Conservation (phyloP, 2,329 filamentous ascomycete species). For the Herpotrichia juniperi region DNA sequence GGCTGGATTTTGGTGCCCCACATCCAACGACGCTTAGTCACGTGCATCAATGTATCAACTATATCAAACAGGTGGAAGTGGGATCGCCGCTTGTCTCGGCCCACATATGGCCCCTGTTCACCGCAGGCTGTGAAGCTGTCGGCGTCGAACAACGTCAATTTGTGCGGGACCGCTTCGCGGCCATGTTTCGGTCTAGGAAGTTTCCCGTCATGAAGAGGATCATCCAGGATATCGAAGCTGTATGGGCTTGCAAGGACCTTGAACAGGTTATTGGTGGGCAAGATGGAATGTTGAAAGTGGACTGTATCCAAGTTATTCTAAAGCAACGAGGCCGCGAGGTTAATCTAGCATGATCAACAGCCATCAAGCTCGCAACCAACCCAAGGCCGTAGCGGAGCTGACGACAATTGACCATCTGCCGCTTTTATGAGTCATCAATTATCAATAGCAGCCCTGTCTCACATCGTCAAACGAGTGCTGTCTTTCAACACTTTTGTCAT, state of each 20-base stretch:
- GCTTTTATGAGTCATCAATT: too few species aligned
- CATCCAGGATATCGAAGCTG: constrained; percentile 35
- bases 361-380: not conserved
- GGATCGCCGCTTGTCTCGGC: constrained; percentile 31
- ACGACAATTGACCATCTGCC: too few species aligned
- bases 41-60: constrained; percentile 28
- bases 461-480: too few species aligned
- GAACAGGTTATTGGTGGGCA: constrained; percentile 26
- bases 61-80: constrained; percentile 22
- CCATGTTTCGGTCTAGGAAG: constrained; percentile 27
- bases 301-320: constrained; percentile 40
- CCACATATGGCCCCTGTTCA: constrained; percentile 41
- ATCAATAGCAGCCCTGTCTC: too few species aligned
- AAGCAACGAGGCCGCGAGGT: constrained; percentile 32
- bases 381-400: too few species aligned
- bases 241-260: constrained; percentile 35
- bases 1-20: constrained; percentile 37
- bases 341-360: constrained; percentile 27
- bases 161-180: constrained; percentile 29
- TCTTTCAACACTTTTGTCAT: too few species aligned
- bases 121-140: constrained; percentile 37
- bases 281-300: constrained; percentile 34
- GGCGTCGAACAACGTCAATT: constrained; percentile 27
- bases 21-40: constrained; percentile 36
- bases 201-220: constrained; percentile 33